Evolutionary conservation across 805 yeast species (phyloP), one percentile per base, ranked within the genome.

Genomic region (Sugiyamaella floridensis): DNA sequence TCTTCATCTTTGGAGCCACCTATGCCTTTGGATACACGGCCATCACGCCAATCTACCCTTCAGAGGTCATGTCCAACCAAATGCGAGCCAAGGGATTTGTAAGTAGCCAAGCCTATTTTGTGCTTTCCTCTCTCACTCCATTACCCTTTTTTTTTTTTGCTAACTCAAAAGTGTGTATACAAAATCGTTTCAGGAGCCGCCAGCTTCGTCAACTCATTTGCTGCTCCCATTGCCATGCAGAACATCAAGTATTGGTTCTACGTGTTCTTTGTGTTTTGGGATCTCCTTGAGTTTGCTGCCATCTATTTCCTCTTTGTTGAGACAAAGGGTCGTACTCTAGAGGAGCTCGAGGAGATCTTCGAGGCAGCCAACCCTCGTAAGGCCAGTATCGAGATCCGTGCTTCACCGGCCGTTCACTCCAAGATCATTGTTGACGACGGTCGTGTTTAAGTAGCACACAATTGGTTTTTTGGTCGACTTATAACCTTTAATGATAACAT

Each of bases 31-130:
- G 68, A 2, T 64, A 65, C 55, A 70, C 70, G 15, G 65, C 71
- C 14, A 62, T 70, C 58, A 67, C 63, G 48, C 67, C 68, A 26
- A 64, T 67, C 34, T 69, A 69, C 49, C 65, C 69, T 8, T 54
- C 40, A 4, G 58, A 55, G 44, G 62, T 66, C 9, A 47, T 62
- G 22, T 57, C 63, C 28, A 66, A 63, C 49, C 54, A 60, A 10
- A 54, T 63, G 56, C 59, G 70, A 48, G 63, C 68, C 11, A 58
- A 63, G 52, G 60, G 60, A n/a, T 47, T 50, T 40, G 37, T 32
- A 32, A 32, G 37, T 32, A 10, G 12, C 12, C 12, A 11, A 32
- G 12, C n/a, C 37, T 11, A 14, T n/a, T n/a, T n/a, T n/a, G n/a
- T n/a, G n/a, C n/a, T n/a, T n/a, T n/a, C n/a, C n/a, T n/a, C n/a